Base-by-base conservation (phyloP, 495 filamentous ascomycete species). In the Coniosporium apollinis region DNA sequence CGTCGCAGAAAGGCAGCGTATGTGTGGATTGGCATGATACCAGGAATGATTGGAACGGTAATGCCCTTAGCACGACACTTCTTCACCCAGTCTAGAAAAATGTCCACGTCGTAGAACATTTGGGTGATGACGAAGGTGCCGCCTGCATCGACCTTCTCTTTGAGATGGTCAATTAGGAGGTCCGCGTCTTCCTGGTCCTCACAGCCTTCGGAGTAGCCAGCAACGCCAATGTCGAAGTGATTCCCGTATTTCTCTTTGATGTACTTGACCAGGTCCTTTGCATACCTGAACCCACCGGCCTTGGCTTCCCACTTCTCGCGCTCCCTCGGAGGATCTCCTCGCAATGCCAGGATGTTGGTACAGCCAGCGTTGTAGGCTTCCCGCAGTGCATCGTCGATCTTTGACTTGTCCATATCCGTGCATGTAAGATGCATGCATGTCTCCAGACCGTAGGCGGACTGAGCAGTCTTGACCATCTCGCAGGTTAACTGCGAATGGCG, bases 361-460 rank as follows among this genome's bases (percentile, higher is more conserved):
- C 91, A 99, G 28, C 91, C 91, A 15, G 89, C 74, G 51, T 84
- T 82, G 63, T 96, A 94, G 5, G 89, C 89, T 44, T 77, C 74
- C 48, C 73, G 72, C 30, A 99, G 67, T 2, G 89, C 91, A 19
- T 79, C 70, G 47, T 96, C 82, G 41, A 99, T 76, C 58, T 83
- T 93, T 18, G 81, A 79, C 48, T 69, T 68, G 7, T 77, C 82
- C 91, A 99, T 99, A 52, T 94, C 91, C 28, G 91, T 99, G 57
- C 91, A 99, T 2, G 91, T 99, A 44, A 99, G 60, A 50, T 99
- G 91, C 91, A 99, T 99, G 59, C 86, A 94, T 5, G 91, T 96
- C 62, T 99, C 91, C 28, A 99, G 64, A 5, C 91, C 91, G 51
- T 92, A 87, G 26, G 84, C 82, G n/a, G 85, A 80, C 58, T 99